Evolutionary conservation across 1,284 basidiomycete genomes (phyloP).

Genomic region (Golubevia sp.): DNA sequence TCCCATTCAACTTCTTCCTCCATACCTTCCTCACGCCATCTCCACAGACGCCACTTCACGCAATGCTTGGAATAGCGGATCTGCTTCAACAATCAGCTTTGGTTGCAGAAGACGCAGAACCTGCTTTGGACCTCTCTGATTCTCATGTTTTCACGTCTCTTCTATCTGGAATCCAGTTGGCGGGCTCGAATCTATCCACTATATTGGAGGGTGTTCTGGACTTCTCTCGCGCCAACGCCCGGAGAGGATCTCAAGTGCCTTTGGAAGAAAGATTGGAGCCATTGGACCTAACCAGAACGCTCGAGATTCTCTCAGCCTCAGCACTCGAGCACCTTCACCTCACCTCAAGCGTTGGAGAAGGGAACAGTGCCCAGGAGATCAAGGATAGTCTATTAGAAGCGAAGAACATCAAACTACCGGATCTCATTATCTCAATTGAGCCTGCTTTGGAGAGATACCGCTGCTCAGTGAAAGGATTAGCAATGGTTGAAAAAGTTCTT

Average conservation of each 20-base stretch:
- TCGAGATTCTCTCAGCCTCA: conserved; percentile 14
- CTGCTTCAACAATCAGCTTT: conserved; percentile 24
- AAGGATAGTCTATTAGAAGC: conserved; percentile 13
- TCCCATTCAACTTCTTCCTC: neutral
- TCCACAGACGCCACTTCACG: conserved; percentile 40
- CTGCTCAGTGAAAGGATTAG: conserved; percentile 19
- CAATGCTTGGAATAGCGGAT: conserved; percentile 40
- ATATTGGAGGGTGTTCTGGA: conserved; percentile 45
- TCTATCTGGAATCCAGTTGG: conserved; percentile 35
- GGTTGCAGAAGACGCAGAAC: conserved; percentile 11
- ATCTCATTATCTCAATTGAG: conserved; percentile 31
- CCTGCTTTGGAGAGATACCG: conserved; percentile 11
- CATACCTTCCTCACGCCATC: too few species aligned
- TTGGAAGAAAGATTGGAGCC: conserved; percentile 18
- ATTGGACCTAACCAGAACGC: conserved; percentile 1
- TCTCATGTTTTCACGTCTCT: conserved; percentile 27
- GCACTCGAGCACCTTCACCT: conserved; percentile 20
- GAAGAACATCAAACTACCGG: conserved; percentile 6
- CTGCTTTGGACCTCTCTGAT: conserved; percentile 23
- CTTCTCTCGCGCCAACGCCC: conserved; percentile 9
- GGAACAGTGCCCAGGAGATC: conserved; percentile 26
- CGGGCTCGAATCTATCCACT: conserved; percentile 29
- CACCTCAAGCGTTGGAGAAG: conserved; percentile 35
- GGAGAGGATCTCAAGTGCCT: conserved; percentile 9
- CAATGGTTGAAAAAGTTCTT: conserved; percentile 25